Percentiles rank a stretch among this genome's conserved stretches.
Evolutionary conservation across 306 rosid genomes (phyloP).

Genomic region (Boehmeria nivea): DNA sequence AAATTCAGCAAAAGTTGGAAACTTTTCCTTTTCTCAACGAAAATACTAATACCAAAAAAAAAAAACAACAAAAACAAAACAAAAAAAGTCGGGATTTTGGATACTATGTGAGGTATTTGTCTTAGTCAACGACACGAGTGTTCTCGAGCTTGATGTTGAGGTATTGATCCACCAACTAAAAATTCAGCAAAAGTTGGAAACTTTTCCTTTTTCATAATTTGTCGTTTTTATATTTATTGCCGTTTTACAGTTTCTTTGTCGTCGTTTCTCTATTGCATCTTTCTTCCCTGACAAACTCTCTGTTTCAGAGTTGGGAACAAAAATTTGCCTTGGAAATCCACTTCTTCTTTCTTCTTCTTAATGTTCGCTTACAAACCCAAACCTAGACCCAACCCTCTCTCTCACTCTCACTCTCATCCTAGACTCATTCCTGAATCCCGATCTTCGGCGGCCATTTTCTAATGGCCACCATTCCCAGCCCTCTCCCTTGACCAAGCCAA

Average conservation of each 20-base stretch:
- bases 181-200: background rate
- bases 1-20: background rate
- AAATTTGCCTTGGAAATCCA: background rate
- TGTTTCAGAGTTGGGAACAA: background rate
- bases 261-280: too few relatives aligned
- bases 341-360: conserved; percentile 2
- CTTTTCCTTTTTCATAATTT: too few relatives aligned
- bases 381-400: conserved; percentile 2
- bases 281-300: too few relatives aligned
- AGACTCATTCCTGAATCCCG: background rate
- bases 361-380: conserved; percentile 34
- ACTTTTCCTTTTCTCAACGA: background rate
- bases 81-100: background rate
- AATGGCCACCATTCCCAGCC: background rate
- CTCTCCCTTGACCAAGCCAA: conserved; percentile 39
- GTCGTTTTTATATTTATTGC: too few relatives aligned
- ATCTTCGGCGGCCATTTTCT: background rate
- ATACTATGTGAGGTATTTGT: conserved; percentile 94
- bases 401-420: too few relatives aligned
- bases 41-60: background rate
- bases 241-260: too few relatives aligned
- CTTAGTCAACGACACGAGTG: conserved; percentile 94
- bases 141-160: conserved; percentile 96
- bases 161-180: conserved; percentile 81
- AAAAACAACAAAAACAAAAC: too few relatives aligned